Evolutionary conservation across 495 filamentous ascomycete species (phyloP).

Genomic region (Aspergillus carlsbadensis): DNA sequence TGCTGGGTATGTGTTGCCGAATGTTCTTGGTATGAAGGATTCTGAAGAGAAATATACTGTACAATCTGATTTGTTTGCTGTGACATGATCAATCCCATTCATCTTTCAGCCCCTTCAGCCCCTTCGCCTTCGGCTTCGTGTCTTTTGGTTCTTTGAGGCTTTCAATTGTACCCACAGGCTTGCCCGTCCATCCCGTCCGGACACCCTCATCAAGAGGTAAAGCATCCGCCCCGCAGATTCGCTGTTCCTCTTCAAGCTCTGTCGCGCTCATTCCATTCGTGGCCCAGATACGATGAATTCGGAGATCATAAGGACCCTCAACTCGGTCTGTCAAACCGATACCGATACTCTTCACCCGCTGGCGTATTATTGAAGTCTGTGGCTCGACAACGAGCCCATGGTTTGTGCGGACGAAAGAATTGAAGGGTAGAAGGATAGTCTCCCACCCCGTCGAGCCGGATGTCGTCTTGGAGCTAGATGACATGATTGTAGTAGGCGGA

Average conservation of each 20-base stretch:
- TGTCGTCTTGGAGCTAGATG: slow-evolving; percentile 30
- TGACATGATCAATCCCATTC: slow-evolving; percentile 34
- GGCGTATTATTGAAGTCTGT: slow-evolving; percentile 79
- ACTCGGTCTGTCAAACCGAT: slow-evolving; percentile 87
- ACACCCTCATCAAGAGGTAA: slow-evolving; percentile 45
- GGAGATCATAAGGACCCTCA: slow-evolving; percentile 81
- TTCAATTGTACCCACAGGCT: neutral
- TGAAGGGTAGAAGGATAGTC: slow-evolving; percentile 83
- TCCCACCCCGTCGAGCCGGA: slow-evolving; percentile 80
- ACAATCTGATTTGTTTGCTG: slow-evolving; percentile 12
- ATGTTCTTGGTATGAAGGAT: slow-evolving; percentile 3
- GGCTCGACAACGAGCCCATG: slow-evolving; percentile 87
- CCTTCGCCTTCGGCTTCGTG: slow-evolving; percentile 28
- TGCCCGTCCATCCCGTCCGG: slow-evolving; percentile 28
- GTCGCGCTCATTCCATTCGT: slow-evolving; percentile 47
- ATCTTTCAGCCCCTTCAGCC: slow-evolving; percentile 35
- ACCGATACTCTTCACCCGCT: slow-evolving; percentile 81
- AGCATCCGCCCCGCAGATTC: slow-evolving; percentile 44
- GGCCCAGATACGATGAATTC: slow-evolving; percentile 81
- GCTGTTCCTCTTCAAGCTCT: slow-evolving; percentile 40
- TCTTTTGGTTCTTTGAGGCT: slow-evolving; percentile 11
- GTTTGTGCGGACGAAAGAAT: slow-evolving; percentile 93
- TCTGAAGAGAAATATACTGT: slow-evolving; percentile 19
- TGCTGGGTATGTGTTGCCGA: neutral
- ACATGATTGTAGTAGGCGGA: slow-evolving; percentile 40